Base-by-base conservation (phyloP, 2,329 filamentous ascomycete genomes). In the Diaporthe amygdali region DNA sequence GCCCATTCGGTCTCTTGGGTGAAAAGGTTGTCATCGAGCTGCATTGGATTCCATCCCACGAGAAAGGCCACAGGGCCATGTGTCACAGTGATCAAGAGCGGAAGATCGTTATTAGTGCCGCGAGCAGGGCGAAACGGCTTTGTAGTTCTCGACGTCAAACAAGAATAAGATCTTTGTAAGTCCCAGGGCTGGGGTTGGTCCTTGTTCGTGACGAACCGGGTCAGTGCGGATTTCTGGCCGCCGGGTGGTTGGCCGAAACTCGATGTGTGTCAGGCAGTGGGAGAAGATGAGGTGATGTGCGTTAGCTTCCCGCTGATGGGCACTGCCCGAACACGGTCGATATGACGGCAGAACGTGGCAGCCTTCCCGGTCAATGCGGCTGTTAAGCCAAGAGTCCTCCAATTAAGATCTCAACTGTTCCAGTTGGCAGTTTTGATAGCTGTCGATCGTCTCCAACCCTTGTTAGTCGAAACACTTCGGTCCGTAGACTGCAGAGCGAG, bases 181-280 rank as follows among this genome's bases (percentile, higher is more conserved):
- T 15, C n/a, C n/a, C 66, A 15, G n/a, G 27, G 39, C 39, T 55
- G 22, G 39, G 66, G 7, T 52, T 14, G 15, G 9, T 47, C 66
- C 39, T 41, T 56, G 39, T 54, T 47, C 39, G 37, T 30, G 39
- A 56, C 66, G 51, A 68, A 47, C 39, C 37, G 15, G 59, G 37
- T 56, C 39, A 56, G 51, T 55, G 66, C 51, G 66, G 39, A 46
- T 39, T 22, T 68, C 20, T 63, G 59, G 59, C 41, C 30, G 44
- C 59, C 59, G 44, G 59, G 44, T 64, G 44, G 59, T 25, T 49
- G 44, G 51, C 39, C 59, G 71, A 70, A 72, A 70, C 51, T 49
- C 46, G 59, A 39, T 34, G 32, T 59, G 67, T 72, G 44, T 72
- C 71, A 67, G 71, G 54, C 61, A 27, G 68, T 32, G 52, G 68